Percentiles rank a stretch among this genome's conserved stretches.
Conservation (phyloP, 2,329 filamentous ascomycete species). For the Aspergillus eucalypticola region DNA sequence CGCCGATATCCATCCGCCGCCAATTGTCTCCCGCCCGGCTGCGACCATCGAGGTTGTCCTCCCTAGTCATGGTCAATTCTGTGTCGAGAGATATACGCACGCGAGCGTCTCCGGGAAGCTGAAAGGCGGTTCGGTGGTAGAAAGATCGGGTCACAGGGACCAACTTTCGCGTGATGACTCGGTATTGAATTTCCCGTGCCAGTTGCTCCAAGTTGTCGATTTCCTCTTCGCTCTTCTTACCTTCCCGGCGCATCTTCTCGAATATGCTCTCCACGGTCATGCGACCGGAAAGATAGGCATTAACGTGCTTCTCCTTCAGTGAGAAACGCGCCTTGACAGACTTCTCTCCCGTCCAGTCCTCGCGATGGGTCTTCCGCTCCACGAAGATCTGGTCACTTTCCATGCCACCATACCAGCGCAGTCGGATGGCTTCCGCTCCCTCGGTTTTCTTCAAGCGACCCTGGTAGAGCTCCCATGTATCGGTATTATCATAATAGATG, state of each 20-base stretch:
- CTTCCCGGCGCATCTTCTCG: slow-evolving; percentile 92
- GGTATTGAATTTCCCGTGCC: slow-evolving; percentile 90
- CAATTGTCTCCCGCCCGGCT: slow-evolving; percentile 81
- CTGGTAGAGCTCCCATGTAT: slow-evolving; percentile 91
- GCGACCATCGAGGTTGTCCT: slow-evolving; percentile 88
- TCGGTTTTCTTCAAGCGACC: slow-evolving; percentile 97
- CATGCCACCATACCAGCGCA: slow-evolving; percentile 98
- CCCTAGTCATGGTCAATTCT: slow-evolving; percentile 89
- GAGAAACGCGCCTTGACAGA: slow-evolving; percentile 96
- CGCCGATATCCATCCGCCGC: slow-evolving; percentile 95
- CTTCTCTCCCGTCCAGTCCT: slow-evolving; percentile 99
- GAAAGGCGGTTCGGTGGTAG: slow-evolving; percentile 97
- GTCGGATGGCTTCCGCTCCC: slow-evolving; percentile 91
- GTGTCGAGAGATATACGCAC: slow-evolving; percentile 97
- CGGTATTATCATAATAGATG: slow-evolving; percentile 95
- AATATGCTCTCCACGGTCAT: slow-evolving; percentile 87
- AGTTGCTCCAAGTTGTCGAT: slow-evolving; percentile 87
- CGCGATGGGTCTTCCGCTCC: slow-evolving; percentile 95
- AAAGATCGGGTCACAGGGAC: slow-evolving; percentile 91
- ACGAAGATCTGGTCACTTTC: slow-evolving; percentile 93
- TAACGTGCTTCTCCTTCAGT: slow-evolving; percentile 96
- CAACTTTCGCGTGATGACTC: slow-evolving; percentile 81
- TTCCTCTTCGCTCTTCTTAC: slow-evolving; percentile 88
- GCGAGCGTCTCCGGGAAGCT: slow-evolving; percentile 91
- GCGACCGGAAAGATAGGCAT: slow-evolving; percentile 81